Conservation (phyloP, 2,329 filamentous ascomycete species). For the Berkeleyomyces basicola region DNA sequence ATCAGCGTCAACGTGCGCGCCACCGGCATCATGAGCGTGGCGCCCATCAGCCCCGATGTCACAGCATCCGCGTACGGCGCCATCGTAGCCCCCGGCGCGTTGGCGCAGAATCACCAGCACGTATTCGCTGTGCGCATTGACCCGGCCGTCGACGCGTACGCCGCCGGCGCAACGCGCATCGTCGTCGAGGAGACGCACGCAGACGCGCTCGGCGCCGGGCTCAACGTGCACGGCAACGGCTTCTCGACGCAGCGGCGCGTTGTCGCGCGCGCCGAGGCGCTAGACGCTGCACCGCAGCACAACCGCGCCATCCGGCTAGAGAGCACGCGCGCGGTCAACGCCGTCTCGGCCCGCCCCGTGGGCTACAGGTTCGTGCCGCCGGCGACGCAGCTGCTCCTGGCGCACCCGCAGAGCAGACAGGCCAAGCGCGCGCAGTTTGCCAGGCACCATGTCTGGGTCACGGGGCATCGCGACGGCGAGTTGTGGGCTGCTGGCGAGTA, state of each 20-base stretch:
- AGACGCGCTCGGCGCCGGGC: conserved; percentile 27
- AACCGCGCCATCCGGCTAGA: conserved; percentile 35
- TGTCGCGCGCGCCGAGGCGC: conserved; percentile 29
- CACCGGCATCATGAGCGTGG: conserved; percentile 47
- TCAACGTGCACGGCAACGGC: conserved; percentile 45
- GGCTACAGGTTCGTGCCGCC: conserved; percentile 33
- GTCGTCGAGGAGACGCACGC: conserved; percentile 24
- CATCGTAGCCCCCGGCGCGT: conserved; percentile 44
- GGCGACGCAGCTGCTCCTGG: conserved; percentile 30
- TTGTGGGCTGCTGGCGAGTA: conserved; percentile 34
- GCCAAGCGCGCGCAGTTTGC: conserved; percentile 29
- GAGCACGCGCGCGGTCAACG: conserved; percentile 29
- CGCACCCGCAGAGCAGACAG: conserved; percentile 27
- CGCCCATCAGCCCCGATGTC: conserved; percentile 39
- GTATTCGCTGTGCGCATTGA: conserved; percentile 50
- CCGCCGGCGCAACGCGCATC: conserved; percentile 33
- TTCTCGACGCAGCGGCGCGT: conserved; percentile 36
- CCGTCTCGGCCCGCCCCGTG: conserved; percentile 30
- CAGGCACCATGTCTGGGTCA: conserved; percentile 32
- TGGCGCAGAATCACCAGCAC: conserved; percentile 57
- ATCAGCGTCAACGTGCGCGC: conserved; percentile 46
- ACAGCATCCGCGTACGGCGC: conserved; percentile 38
- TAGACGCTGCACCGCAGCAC: conserved; percentile 35
- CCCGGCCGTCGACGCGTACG: conserved; percentile 37
- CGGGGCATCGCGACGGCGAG: conserved; percentile 32